Evolutionary conservation across 352 stramenopile species (phyloP).

Genomic region (Halophytophthora polymorphica): DNA sequence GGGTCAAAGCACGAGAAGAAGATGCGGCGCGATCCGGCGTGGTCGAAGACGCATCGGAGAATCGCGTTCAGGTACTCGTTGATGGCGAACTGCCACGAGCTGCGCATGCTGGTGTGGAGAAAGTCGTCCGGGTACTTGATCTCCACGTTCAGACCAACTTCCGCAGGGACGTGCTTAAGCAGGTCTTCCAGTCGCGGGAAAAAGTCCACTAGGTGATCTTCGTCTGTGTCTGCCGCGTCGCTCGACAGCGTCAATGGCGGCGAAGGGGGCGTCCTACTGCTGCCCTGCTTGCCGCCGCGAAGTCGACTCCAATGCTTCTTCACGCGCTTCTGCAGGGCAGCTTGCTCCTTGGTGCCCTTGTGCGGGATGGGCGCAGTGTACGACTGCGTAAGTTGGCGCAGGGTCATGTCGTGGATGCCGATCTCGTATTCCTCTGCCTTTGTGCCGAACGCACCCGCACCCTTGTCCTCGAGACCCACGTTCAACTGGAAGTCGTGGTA

Average conservation of each 20-base stretch:
- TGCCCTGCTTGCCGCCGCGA: slow-evolving; percentile 24
- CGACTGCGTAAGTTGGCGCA: slow-evolving; percentile 54
- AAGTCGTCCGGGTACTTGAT: slow-evolving; percentile 78
- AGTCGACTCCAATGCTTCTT: slow-evolving; percentile 71
- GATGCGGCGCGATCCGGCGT: slow-evolving; percentile 52
- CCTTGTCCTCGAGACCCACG: slow-evolving; percentile 59
- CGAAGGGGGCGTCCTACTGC: slow-evolving; percentile 6
- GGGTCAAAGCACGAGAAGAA: slow-evolving; percentile 86
- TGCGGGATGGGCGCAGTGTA: slow-evolving; percentile 39
- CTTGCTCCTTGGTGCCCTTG: slow-evolving; percentile 25
- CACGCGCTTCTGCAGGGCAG: slow-evolving; percentile 40
- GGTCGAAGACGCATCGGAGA: slow-evolving; percentile 68
- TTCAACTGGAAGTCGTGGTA: slow-evolving; percentile 81
- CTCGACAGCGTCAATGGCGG: slow-evolving; percentile 2
- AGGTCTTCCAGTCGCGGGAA: slow-evolving; percentile 67
- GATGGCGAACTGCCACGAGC: slow-evolving; percentile 54
- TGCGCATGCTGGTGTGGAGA: slow-evolving; percentile 37
- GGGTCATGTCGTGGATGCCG: slow-evolving; percentile 65
- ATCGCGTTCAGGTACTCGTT: slow-evolving; percentile 75
- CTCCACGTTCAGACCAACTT: slow-evolving; percentile 78
- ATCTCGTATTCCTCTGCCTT: slow-evolving; percentile 59
- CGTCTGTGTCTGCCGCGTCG: slow-evolving; percentile 16
- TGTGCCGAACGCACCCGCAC: slow-evolving; percentile 37
- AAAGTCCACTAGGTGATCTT: slow-evolving; percentile 66
- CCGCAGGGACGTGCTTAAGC: slow-evolving; percentile 65